Conservation (phyloP, 306 rosid species). For the Gleditsia sinensis region DNA sequence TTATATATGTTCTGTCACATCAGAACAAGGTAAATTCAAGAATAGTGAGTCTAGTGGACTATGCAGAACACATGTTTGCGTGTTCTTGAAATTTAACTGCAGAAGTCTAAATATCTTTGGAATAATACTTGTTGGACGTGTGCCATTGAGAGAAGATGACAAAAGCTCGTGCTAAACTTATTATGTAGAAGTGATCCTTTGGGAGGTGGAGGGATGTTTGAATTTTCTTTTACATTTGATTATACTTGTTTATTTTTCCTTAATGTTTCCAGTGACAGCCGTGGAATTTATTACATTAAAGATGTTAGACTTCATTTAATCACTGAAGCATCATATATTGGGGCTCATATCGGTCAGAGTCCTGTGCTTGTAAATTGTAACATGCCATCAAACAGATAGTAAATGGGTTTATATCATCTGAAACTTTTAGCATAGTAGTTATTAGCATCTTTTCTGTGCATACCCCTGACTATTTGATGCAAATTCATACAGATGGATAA, state of each 20-base stretch:
- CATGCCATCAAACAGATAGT: neutral
- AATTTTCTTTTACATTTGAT: no score
- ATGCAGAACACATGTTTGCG: neutral
- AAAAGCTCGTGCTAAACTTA: no score
- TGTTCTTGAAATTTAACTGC: no score
- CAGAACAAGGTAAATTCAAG: no score
- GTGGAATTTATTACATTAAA: neutral
- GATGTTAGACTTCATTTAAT: no score
- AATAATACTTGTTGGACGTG: neutral
- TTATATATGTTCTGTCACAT: neutral
- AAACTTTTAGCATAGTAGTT: neutral
- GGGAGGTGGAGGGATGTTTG: no score
- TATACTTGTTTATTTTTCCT: no score
- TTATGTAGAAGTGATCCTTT: no score
- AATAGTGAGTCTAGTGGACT: no score
- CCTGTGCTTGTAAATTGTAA: constrained; percentile 6
- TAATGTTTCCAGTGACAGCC: no score
- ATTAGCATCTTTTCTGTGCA: neutral
- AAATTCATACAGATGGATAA: constrained; percentile 70
- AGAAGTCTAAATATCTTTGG: neutral
- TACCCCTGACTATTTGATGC: constrained; percentile 25
- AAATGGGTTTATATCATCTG: constrained; percentile 23
- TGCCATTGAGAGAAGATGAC: constrained; percentile 16
- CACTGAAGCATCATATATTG: neutral
- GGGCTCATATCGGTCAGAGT: neutral